Evolutionary conservation across 2,329 filamentous ascomycete genomes (phyloP), one percentile per base, ranked within the genome.

Genomic region (Cephalotrichum gorgonifer): DNA sequence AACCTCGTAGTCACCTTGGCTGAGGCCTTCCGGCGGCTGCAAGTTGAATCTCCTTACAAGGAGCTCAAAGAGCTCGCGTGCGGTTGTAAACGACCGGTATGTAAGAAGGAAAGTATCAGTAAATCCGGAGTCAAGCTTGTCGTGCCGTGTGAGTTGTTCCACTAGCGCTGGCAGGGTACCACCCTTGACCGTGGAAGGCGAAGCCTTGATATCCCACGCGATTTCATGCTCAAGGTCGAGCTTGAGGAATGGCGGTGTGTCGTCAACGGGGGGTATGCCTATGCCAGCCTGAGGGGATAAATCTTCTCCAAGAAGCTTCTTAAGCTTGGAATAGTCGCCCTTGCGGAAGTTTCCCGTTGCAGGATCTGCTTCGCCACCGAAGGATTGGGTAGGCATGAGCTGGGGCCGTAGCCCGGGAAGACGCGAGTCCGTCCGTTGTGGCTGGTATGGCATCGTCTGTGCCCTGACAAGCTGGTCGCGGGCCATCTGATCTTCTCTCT

Each of bases 91-190:
- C 0, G 93, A 98, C 53, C 87, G 80, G 64, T 98, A 98, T 1
- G 93, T 98, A 33, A 98, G 78, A 15, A 98, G 80, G 74, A 98
- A 98, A 1, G 93, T 98, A 59, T 91, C 94, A 71, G 97, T 97
- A 70, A 97, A 97, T 54, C 79, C 91, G 3, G 90, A 88, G 61
- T 97, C 93, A 14, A 95, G 78, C 60, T 94, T 93, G 68, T 98
- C 93, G 61, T 98, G 93, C 44, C 93, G 81, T 15, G 93, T 98
- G 42, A 98, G 76, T 61, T 97, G 91, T 65, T 97, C 93, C 6
- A 96, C 93, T 50, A 98, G 72, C 4, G 87, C 93, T 27, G 88
- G 76, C 20, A 98, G 69, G 1, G 91, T 95, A 43, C 93, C 93
- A 55, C 91, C 93, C 64, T 90, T 93, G 51, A 98, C 77, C 27